A percentile compares a stretch with the other conserved stretches of the same genome.
These are phyloP conservation scores for Cyathus striatus DNA, from an alignment of 768 basidiomycete genomes.

Conservation along the genomic window DNA sequence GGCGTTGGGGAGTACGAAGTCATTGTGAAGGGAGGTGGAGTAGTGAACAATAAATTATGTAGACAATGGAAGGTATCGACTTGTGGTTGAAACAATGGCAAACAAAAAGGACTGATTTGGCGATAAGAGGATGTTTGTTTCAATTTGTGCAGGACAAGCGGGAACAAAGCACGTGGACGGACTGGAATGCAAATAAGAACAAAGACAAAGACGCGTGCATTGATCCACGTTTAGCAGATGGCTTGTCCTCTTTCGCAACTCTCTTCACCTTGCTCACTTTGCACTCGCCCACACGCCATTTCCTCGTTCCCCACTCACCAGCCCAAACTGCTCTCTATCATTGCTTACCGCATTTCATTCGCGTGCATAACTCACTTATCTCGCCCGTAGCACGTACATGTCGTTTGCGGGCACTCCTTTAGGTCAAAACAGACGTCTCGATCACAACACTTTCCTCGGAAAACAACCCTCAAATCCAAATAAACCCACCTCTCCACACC, in stretches of 20 bases:
- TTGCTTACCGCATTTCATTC: not conserved
- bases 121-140: too few relatives aligned
- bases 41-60: too few relatives aligned
- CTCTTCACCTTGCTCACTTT: conserved; percentile 2
- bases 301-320: conserved; percentile 3
- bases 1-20: conserved; percentile 13
- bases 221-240: conserved; percentile 10
- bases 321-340: not conserved
- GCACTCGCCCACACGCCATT: not conserved
- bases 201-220: conserved; percentile 10
- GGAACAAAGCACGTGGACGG: conserved; percentile 8
- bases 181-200: conserved; percentile 4
- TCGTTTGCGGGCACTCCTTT: conserved; percentile 83
- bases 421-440: conserved; percentile 82
- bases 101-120: too few relatives aligned
- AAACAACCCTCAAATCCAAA: conserved; percentile 39
- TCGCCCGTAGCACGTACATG: conserved; percentile 41
- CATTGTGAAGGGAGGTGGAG: too few relatives aligned
- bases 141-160: too few relatives aligned
- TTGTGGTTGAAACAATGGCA: too few relatives aligned
- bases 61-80: too few relatives aligned
- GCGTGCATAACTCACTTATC: not conserved
- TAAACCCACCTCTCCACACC: conserved; percentile 31
- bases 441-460: conserved; percentile 73
- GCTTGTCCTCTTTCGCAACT: conserved; percentile 7